Conservation (phyloP, 257 asterid genomes). For the Plantago ovata region DNA sequence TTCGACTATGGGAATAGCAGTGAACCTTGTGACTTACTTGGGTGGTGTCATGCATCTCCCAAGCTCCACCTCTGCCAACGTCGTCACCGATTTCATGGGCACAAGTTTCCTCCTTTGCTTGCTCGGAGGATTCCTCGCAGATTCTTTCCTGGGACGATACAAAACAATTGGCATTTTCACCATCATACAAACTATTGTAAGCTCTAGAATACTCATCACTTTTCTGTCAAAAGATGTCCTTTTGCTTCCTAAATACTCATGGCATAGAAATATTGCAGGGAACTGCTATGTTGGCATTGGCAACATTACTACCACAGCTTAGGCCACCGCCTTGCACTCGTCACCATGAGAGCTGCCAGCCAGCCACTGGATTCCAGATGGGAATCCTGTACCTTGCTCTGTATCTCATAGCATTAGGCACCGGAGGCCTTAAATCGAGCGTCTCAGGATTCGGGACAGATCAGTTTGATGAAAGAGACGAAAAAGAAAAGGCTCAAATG, state of each 20-base stretch:
- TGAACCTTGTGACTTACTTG: constrained; percentile 66
- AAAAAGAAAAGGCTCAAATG: constrained; percentile 75
- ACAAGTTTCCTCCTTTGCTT: constrained; percentile 78
- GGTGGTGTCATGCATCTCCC: constrained; percentile 71
- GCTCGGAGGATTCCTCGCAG: constrained; percentile 89
- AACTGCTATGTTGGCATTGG: constrained; percentile 60
- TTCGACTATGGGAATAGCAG: constrained; percentile 79
- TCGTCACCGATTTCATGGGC: constrained; percentile 90
- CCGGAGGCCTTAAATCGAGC: constrained; percentile 93
- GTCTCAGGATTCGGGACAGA: constrained; percentile 88
- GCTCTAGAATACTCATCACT: background rate
- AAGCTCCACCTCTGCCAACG: constrained; percentile 66
- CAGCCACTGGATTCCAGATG: constrained; percentile 73
- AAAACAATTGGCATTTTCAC: constrained; percentile 70
- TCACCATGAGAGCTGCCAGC: constrained; percentile 31
- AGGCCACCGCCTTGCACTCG: constrained; percentile 67
- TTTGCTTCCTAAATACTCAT: background rate
- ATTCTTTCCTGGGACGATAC: constrained; percentile 85
- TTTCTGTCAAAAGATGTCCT: background rate
- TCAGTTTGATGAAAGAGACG: constrained; percentile 88
- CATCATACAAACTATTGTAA: constrained; percentile 47
- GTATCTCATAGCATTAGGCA: constrained; percentile 80
- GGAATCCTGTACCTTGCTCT: constrained; percentile 64
- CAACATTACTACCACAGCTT: constrained; percentile 57
- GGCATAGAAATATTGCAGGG: constrained; percentile 40